Percentiles rank a stretch among this genome's conserved stretches.
phyloP scores from a whole-genome alignment of 192 early-diverging fungal species.

The Chytriomyces sp. region DNA sequence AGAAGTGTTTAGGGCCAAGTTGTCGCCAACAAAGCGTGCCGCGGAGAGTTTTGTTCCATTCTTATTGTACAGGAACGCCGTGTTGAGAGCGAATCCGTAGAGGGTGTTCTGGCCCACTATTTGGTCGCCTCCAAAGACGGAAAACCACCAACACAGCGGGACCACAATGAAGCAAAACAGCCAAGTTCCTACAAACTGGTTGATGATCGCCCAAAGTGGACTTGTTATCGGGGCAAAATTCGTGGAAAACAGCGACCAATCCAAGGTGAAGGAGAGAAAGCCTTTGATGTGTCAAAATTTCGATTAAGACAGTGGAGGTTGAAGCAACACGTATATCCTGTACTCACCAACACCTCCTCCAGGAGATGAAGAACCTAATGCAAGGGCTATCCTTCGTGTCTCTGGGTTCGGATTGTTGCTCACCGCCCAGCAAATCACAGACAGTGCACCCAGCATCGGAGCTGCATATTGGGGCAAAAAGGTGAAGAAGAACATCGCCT shows the following conservation, averaged over 20 bases:
- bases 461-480: slow-evolving; percentile 38
- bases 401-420: background rate
- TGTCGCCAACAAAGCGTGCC: background rate
- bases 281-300: too few relatives aligned
- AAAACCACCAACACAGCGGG: slow-evolving; percentile 35
- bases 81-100: slow-evolving; percentile 8
- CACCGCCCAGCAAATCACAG: slow-evolving; percentile 23
- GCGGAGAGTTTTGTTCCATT: slow-evolving; percentile 22
- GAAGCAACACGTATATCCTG: too few relatives aligned
- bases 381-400: background rate
- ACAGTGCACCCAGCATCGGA: slow-evolving; percentile 26
- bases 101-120: background rate
- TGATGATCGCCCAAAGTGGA: slow-evolving; percentile 15
- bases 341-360: slow-evolving; percentile 8
- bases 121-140: slow-evolving; percentile 25
- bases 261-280: slow-evolving; percentile 4
- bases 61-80: background rate
- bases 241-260: slow-evolving; percentile 1
- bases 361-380: slow-evolving; percentile 5
- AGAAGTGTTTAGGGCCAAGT: background rate
- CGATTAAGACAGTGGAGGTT: too few relatives aligned
- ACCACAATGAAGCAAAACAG: slow-evolving; percentile 21
- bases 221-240: background rate
- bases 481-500: slow-evolving; percentile 23
- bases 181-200: slow-evolving; percentile 17